These are phyloP conservation scores for Mangifera indica DNA, from an alignment of 345 rosid genomes.

Conservation along the genomic window DNA sequence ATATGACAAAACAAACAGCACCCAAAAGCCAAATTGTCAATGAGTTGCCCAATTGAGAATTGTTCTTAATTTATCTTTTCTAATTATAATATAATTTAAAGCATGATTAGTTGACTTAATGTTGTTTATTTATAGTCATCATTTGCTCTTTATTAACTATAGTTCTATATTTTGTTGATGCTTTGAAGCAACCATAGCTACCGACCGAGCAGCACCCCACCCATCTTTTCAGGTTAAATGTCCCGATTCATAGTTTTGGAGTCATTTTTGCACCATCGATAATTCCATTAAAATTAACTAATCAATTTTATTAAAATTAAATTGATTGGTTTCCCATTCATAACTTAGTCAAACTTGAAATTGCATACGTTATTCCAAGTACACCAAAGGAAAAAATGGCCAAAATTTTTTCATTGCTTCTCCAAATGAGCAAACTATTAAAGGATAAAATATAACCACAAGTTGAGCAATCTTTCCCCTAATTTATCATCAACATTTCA, in stretches of 20 bases:
- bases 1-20: neutral
- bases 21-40: constrained; percentile 15
- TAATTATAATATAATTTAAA: neutral
- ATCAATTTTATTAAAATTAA: neutral
- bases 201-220: constrained; percentile 16
- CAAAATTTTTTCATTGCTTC: constrained; percentile 15
- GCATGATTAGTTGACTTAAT: constrained; percentile 4
- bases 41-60: constrained; percentile 3
- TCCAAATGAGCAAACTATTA: constrained; percentile 20
- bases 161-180: constrained; percentile 12
- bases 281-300: neutral
- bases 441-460: neutral
- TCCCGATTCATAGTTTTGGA: neutral
- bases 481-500: constrained; percentile 11
- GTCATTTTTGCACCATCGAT: neutral
- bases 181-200: constrained; percentile 35
- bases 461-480: constrained; percentile 16
- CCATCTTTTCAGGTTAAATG: constrained; percentile 16
- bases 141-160: too few relatives aligned
- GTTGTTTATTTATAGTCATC: neutral
- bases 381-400: neutral
- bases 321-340: neutral
- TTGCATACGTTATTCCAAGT: constrained; percentile 5
- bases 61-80: neutral
- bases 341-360: constrained; percentile 4